These are phyloP conservation scores for Suhomyces choctaworum DNA, from an alignment of 1,139 yeast species.

Conservation along the genomic window DNA sequence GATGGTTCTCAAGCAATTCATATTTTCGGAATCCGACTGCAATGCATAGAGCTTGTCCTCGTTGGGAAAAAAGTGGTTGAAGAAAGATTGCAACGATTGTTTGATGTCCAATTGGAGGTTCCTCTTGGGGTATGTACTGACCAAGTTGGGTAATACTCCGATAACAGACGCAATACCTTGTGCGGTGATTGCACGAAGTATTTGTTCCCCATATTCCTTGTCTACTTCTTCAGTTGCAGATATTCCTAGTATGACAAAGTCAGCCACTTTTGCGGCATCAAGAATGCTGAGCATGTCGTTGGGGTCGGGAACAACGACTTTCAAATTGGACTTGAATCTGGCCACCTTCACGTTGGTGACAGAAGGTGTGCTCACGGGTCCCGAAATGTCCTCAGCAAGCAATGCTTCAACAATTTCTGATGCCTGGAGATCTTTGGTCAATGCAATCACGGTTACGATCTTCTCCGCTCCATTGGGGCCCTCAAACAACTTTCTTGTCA, in stretches of 20 bases:
- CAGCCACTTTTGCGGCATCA: constrained; percentile 88
- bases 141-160: constrained; percentile 79
- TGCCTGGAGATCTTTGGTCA: constrained; percentile 70
- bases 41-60: constrained; percentile 76
- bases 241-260: constrained; percentile 81
- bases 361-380: constrained; percentile 37
- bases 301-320: constrained; percentile 74
- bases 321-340: constrained; percentile 74
- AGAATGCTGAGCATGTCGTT: constrained; percentile 64
- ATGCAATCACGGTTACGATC: constrained; percentile 75
- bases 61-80: constrained; percentile 86
- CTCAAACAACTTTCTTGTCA: constrained; percentile 68
- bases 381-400: constrained; percentile 32
- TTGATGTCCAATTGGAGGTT: constrained; percentile 78
- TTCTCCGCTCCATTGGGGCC: constrained; percentile 81
- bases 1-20: constrained; percentile 68
- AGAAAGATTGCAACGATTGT: constrained; percentile 79
- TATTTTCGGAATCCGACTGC: constrained; percentile 65
- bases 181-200: constrained; percentile 80
- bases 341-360: constrained; percentile 52
- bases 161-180: constrained; percentile 89
- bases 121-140: constrained; percentile 64
- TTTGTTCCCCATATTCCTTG: constrained; percentile 76
- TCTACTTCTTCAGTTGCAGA: constrained; percentile 87
- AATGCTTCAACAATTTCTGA: constrained; percentile 56